Evolutionary conservation across 345 rosid species (phyloP), one percentile per base, ranked within the genome.

Genomic region (Salix koriyanagi): DNA sequence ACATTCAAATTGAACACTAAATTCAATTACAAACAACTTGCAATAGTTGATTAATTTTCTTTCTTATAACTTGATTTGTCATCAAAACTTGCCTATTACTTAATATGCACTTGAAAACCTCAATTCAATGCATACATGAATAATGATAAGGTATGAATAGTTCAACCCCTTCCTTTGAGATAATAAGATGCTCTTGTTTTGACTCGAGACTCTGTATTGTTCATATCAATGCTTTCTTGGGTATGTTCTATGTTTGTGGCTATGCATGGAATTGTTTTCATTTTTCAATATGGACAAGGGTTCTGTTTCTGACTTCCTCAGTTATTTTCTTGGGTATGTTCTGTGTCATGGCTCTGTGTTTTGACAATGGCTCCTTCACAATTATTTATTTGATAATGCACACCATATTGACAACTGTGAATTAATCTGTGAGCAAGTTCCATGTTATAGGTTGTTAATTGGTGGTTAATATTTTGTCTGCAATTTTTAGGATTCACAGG

Each of bases 401-500:
- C 7, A 13, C 34, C 30, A 18, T 61, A n/a, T 70, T 16, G 21
- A 28, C 21, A 37, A 21, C 58, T 4, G 30, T 15, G 25, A 10
- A 62, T 60, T 48, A 25, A 13, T 7, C 16, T 30, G 8, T 36
- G 34, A 62, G 34, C 26, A 36, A 71, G 30, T 21, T 61, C 23
- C 21, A 75, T 69, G 41, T 41, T 67, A 8, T 23, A 11, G 65
- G 15, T 66, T 75, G 21, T 72, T 37, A 65, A 9, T 39, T 64
- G 23, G n/a, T 62, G 73, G 25, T 70, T 83, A 36, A 65, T 41
- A 30, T 69, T 54, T 70, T 80, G 52, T 80, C 75, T 79, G 65
- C 61, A 82, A 77, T 83, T 76, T 81, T 44, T 71, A 96, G 99
- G 92, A 77, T 92, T 67, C 87, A 88, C 81, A 90, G 91, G 84